Conservation (phyloP, 441 rosid species). For the Mallotus repandus region DNA sequence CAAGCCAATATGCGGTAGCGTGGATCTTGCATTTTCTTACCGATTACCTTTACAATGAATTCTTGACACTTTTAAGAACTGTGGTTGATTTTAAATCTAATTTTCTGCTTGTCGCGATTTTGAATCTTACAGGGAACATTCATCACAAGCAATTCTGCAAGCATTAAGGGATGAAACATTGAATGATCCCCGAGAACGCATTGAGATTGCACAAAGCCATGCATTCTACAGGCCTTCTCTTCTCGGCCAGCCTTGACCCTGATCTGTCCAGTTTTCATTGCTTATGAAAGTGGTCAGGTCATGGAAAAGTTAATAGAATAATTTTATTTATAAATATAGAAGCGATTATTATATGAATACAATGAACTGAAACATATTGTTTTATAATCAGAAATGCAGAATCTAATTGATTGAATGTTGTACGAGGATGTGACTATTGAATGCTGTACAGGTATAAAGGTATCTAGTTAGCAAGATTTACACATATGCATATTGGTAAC, state of each 20-base stretch:
- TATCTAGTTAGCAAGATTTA: too few species aligned
- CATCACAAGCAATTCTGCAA: constrained; percentile 79
- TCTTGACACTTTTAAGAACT: background rate
- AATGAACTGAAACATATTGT: constrained; percentile 12
- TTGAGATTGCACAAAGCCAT: constrained; percentile 92
- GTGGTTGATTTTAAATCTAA: background rate
- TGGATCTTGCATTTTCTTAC: background rate
- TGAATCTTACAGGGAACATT: constrained; percentile 56
- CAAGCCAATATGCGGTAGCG: background rate
- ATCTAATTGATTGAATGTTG: background rate
- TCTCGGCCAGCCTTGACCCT: constrained; percentile 65
- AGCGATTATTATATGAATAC: constrained; percentile 12
- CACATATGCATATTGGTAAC: too few species aligned
- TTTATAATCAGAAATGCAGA: constrained; percentile 21
- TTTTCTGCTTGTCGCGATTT: background rate
- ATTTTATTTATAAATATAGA: constrained; percentile 2
- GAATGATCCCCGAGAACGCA: constrained; percentile 93
- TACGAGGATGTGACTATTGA: too few species aligned
- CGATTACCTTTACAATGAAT: background rate
- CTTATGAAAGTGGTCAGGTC: constrained; percentile 4
- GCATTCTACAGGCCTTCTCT: constrained; percentile 95
- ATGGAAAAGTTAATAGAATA: background rate
- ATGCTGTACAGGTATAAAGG: too few species aligned
- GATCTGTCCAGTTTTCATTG: constrained; percentile 15
- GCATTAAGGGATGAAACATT: constrained; percentile 91